Evolutionary conservation across 1,284 basidiomycete genomes (phyloP), one percentile per base, ranked within the genome.

Genomic region (Apiotrichum laibachii): DNA sequence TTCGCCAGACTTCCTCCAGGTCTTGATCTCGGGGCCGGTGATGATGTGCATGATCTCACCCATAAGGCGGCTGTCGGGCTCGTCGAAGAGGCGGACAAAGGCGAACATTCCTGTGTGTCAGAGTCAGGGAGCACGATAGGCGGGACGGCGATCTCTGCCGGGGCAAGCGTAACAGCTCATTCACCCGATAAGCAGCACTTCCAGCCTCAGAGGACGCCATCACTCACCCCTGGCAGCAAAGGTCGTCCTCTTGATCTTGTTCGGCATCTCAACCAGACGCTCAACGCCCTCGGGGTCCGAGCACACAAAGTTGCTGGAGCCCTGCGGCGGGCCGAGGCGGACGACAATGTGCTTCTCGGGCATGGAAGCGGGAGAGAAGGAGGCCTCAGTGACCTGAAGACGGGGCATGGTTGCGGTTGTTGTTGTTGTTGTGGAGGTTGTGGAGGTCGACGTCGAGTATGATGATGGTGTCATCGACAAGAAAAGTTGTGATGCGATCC

Each of bases 11-110:
- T 65, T 64, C 37, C 69, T 65, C 68, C 68, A 76, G 16, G 63
- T 57, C 60, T 71, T 73, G 45, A 76, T 66, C 58, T 76, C 72
- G 5, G 56, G 46, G 11, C 59, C 63, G 7, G 61, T 60, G 13
- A 73, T 54, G 11, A 76, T 64, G 52, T 65, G 61, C 2, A 71
- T 60, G 21, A 76, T 70, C 63, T 76, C 74, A 8, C 74, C 74
- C 2, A 63, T 64, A 8, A 76, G 47, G 35, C 65, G 63, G 16
- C 54, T 58, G 26, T 62, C 57, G 13, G 61, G 53, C 18, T 56
- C 53, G 12, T 67, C 62, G 50, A 67, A 76, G 2, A 75, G 62
- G 35, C 62, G 56, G 21, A 73, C 63, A 47, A 73, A 64, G 0
- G 72, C 72, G 55, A 70, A 73, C 50, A 70, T 68, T 26, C 74